Evolutionary conservation across 768 basidiomycete genomes (phyloP).

Genomic region (Trametes maxima): DNA sequence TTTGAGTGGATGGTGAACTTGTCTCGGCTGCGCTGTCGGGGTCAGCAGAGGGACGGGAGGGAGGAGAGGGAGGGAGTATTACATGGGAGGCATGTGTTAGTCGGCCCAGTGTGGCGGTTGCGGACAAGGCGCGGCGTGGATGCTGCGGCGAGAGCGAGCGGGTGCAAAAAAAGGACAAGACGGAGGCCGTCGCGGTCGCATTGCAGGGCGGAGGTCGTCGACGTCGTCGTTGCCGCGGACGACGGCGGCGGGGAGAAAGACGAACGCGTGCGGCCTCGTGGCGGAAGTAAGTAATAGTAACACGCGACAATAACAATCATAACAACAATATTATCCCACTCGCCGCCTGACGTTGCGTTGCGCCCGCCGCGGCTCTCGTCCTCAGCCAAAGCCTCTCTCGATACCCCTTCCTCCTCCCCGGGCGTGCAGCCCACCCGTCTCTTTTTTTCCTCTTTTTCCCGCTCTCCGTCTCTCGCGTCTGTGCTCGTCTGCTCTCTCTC

Average conservation of each 20-base stretch:
- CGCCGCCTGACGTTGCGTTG: conserved; percentile 14
- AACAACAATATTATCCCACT: no score
- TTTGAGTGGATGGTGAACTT: conserved; percentile 90
- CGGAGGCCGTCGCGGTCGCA: background rate
- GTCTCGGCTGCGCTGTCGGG: conserved; percentile 59
- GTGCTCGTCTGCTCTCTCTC: background rate
- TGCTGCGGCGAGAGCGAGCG: background rate
- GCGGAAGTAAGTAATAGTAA: no score
- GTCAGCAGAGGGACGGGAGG: background rate
- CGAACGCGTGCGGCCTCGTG: conserved; percentile 11
- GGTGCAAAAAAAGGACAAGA: background rate
- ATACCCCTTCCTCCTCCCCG: background rate
- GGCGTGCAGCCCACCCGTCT: conserved; percentile 1
- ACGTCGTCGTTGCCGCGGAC: background rate
- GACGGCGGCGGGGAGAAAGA: background rate
- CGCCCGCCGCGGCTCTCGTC: conserved; percentile 8
- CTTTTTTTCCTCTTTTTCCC: conserved; percentile 3
- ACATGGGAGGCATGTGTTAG: conserved; percentile 26
- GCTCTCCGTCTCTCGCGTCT: background rate
- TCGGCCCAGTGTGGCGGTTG: conserved; percentile 1
- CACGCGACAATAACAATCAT: no score
- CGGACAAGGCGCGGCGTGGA: background rate
- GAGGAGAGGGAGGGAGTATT: background rate
- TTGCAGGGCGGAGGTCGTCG: background rate
- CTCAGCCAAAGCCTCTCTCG: background rate